Percentiles rank a stretch among this genome's conserved stretches.
Conservation (phyloP, 1,284 basidiomycete genomes). For the Tilletia horrida region DNA sequence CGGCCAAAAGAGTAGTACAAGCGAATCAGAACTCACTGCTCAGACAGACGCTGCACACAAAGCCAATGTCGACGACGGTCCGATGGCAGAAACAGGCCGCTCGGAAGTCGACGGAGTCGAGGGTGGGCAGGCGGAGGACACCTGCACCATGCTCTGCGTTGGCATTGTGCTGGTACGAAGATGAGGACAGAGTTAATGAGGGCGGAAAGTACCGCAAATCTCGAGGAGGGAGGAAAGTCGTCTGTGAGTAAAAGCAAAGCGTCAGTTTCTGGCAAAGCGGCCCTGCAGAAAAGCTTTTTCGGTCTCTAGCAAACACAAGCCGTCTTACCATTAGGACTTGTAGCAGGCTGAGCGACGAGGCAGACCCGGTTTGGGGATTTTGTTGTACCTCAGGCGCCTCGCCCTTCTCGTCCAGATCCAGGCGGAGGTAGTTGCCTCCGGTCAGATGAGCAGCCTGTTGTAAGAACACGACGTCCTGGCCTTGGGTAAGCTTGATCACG, state of each 20-base stretch:
- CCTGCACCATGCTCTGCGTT: constrained; percentile 32
- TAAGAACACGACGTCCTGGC: constrained; percentile 86
- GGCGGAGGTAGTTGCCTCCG: constrained; percentile 83
- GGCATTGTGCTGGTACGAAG: constrained; percentile 62
- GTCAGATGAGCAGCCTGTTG: constrained; percentile 96
- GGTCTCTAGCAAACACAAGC: too few relatives aligned
- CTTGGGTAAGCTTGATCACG: constrained; percentile 79
- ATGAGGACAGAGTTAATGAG: constrained; percentile 4
- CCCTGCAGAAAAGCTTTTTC: too few relatives aligned
- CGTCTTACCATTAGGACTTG: constrained; percentile 40
- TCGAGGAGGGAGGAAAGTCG: constrained; percentile 31
- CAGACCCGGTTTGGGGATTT: too few relatives aligned
- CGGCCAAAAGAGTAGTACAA: background rate
- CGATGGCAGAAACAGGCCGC: constrained; percentile 99
- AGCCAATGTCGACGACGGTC: constrained; percentile 90
- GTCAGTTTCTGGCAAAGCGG: background rate
- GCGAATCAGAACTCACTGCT: constrained; percentile 33
- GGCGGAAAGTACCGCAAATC: constrained; percentile 4
- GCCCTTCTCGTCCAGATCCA: constrained; percentile 75
- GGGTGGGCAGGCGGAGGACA: constrained; percentile 77
- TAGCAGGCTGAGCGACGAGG: constrained; percentile 27
- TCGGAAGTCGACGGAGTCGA: constrained; percentile 91
- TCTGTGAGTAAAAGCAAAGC: background rate
- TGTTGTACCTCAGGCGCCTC: constrained; percentile 61
- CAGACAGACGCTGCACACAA: constrained; percentile 68